Evolutionary conservation across 139 green algal genomes (phyloP).

Genomic region (Chlamydomonas incerta): DNA sequence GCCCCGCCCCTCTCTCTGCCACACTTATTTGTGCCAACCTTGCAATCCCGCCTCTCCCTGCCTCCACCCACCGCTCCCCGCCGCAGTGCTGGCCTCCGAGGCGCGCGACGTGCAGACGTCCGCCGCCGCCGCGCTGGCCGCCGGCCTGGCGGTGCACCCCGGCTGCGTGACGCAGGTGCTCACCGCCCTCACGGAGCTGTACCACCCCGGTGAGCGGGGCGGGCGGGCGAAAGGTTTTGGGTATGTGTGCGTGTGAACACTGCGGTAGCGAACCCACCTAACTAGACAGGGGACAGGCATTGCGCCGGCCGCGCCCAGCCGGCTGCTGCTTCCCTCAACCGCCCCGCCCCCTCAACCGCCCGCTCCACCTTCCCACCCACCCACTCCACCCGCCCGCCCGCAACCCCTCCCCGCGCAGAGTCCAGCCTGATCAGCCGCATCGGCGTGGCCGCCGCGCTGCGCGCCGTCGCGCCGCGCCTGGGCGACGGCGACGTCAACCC

Average conservation of each 20-base stretch:
- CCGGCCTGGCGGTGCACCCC: constrained; percentile 50
- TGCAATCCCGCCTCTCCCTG: neutral
- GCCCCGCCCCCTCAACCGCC: neutral
- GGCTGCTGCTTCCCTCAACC: neutral
- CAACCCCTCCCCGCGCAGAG: neutral
- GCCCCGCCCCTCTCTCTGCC: constrained; percentile 26
- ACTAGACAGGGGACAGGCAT: neutral
- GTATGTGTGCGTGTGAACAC: no score
- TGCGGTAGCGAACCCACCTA: no score
- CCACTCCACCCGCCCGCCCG: neutral
- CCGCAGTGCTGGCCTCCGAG: constrained; percentile 34
- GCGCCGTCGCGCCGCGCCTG: constrained; percentile 64
- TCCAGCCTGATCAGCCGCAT: constrained; percentile 36
- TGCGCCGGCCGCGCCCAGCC: neutral
- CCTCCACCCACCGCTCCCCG: neutral
- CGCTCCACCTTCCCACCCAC: neutral
- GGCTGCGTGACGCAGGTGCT: constrained; percentile 45
- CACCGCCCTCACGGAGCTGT: constrained; percentile 46
- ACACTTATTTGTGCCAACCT: neutral
- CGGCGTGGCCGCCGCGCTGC: constrained; percentile 78
- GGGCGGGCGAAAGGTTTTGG: neutral
- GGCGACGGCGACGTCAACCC: constrained; percentile 61
- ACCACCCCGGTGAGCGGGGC: constrained; percentile 2
- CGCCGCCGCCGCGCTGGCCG: constrained; percentile 58
- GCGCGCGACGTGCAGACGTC: constrained; percentile 60